Base-by-base conservation (phyloP, 495 filamentous ascomycete species). In the Aspergillus coremiiformis region DNA sequence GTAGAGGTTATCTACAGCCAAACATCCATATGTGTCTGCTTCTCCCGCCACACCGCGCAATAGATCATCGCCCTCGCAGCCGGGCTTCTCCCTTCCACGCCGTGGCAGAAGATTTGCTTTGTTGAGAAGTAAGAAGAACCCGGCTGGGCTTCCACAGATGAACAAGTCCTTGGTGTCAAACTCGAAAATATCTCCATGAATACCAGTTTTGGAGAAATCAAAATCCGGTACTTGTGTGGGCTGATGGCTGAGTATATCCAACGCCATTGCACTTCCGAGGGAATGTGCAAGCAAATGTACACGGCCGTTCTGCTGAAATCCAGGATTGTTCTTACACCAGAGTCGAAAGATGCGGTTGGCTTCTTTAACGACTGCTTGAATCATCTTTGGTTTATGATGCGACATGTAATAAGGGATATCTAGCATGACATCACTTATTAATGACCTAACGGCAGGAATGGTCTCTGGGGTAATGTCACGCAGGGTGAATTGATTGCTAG, bases 371-470 rank as follows among this genome's bases (percentile, higher is more conserved):
- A 96, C 84, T 1, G 91, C 92, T 47, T 83, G 77, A 23, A 95
- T 84, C 90, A 98, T 97, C 68, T 89, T 95, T 1, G 85, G 82
- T 58, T 96, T 93, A 67, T 96, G 93, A 58, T 93, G 87, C 1
- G 91, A 96, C 55, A 98, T 81, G 67, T 97, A 98, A 59, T 95
- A 96, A 0, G 93, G 93, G 29, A 98, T 89, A 63, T 98, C 93
- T 5, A 96, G 82, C 88, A 98, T 95, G 49, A 98, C 90, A 64
- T 98, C 93, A 48, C 86, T 90, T 54, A 98, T 90, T 56, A 98
- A 77, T 56, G 85, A 87, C 9, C 93, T 83, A 0, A 98, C 85
- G 4, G 87, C 87, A 0, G 92, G 89, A 43, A 98, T 86, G 0
- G 89, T 88, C n/a, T 83, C 77, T 0, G 89, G 90, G 4, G 93